Percentiles rank a stretch among this genome's conserved stretches.
Evolutionary conservation across 1,139 yeast genomes (phyloP).

Genomic region (Meyerozyma sp.): DNA sequence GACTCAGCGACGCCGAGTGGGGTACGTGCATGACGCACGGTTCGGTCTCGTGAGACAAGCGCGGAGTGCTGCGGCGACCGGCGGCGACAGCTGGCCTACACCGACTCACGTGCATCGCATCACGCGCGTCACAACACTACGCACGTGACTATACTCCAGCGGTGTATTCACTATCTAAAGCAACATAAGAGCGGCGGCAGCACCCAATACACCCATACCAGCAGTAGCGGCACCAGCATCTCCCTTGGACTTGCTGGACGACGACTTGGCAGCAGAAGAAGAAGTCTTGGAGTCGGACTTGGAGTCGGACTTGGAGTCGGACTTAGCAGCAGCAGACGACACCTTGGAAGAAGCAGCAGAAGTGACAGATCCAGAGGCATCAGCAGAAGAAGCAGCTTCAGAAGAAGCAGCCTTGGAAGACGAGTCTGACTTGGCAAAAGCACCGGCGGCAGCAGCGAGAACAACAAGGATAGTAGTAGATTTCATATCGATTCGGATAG

Average conservation of each 20-base stretch:
- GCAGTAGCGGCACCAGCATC: conserved; percentile 14
- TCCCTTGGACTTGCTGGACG: conserved; percentile 8
- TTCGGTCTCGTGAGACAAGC: neutral
- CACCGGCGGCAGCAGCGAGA: conserved; percentile 3
- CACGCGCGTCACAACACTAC: neutral
- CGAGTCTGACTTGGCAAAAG: conserved; percentile 3
- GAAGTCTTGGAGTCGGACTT: conserved; percentile 3
- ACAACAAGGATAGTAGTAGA: conserved; percentile 1
- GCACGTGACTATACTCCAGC: neutral
- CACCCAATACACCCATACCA: conserved; percentile 23
- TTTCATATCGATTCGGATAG: neutral
- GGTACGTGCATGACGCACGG: neutral
- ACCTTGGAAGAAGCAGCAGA: conserved; percentile 7
- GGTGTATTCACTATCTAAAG: conserved; percentile 13
- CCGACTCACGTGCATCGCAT: neutral
- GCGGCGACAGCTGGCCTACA: neutral
- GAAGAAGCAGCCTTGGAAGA: conserved; percentile 5
- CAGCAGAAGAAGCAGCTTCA: conserved; percentile 7
- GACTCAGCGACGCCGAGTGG: neutral
- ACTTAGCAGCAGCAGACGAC: conserved; percentile 5
- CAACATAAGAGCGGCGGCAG: conserved; percentile 24
- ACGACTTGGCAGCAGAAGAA: conserved; percentile 3
- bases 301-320: conserved; percentile 4
- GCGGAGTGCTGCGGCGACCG: too few species aligned
- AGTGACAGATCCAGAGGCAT: conserved; percentile 8